Percentiles rank a stretch among this genome's conserved stretches.
phyloP scores from a whole-genome alignment of 352 stramenopile genomes.

The Globisporangium apiculatum region DNA sequence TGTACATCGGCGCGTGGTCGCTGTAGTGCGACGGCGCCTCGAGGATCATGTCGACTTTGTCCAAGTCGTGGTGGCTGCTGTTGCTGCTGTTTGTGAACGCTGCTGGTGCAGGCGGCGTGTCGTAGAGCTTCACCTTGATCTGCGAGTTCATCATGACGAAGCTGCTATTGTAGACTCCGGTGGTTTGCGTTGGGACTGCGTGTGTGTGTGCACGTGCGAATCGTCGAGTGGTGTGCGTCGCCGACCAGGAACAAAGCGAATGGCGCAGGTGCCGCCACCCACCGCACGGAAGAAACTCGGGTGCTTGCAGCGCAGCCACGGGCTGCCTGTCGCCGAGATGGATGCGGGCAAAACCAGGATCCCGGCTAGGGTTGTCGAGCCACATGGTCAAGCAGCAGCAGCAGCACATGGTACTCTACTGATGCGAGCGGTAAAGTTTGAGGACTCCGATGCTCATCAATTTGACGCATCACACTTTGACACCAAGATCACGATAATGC shows the following conservation, averaged over 20 bases:
- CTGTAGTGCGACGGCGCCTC: conserved; percentile 5
- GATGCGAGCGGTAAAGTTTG: too few species aligned
- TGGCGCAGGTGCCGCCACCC: neutral
- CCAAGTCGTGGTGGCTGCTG: conserved; percentile 2
- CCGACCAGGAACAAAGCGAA: neutral
- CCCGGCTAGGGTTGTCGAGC: too few species aligned
- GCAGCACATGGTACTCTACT: too few species aligned
- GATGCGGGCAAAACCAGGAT: neutral
- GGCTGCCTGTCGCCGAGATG: neutral
- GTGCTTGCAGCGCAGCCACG: neutral
- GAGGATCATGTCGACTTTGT: conserved; percentile 20
- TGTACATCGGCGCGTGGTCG: conserved; percentile 1
- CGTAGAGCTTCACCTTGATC: neutral
- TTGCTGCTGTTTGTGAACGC: neutral
- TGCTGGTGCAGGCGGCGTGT: neutral
- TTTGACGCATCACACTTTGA: too few species aligned
- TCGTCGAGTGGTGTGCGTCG: neutral
- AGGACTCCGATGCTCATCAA: too few species aligned
- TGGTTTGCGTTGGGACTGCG: neutral
- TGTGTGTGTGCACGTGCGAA: neutral
- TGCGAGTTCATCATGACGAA: neutral
- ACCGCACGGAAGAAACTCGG: too few species aligned
- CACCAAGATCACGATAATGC: too few species aligned
- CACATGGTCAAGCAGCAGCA: too few species aligned
- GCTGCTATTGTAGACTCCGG: neutral